These are phyloP conservation scores for Trichoderma polysporum DNA, from an alignment of 2,329 filamentous ascomycete genomes.

Conservation along the genomic window DNA sequence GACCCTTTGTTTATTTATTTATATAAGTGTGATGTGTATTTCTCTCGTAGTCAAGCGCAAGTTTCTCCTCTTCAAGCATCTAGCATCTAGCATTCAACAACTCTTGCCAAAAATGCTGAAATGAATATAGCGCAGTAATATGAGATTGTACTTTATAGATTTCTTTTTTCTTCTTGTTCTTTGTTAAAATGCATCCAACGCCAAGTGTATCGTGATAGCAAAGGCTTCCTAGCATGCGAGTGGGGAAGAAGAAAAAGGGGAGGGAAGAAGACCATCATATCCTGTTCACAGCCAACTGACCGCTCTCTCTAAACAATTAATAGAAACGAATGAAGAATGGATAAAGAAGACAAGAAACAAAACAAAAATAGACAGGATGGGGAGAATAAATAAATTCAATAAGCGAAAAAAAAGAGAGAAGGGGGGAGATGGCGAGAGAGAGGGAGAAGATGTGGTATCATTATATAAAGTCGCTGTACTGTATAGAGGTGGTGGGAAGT, in stretches of 20 bases:
- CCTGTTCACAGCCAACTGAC: slow-evolving; percentile 13
- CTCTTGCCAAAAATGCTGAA: neutral
- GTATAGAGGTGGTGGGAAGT: neutral
- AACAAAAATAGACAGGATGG: neutral
- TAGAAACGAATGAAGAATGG: slow-evolving; percentile 10
- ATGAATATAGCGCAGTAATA: neutral
- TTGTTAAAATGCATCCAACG: slow-evolving; percentile 17
- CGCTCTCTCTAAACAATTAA: slow-evolving; percentile 18
- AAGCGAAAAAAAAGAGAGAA: neutral
- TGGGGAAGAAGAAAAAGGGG: neutral
- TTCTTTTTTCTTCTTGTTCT: neutral
- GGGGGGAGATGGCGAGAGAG: neutral
- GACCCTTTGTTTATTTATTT: neutral
- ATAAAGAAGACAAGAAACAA: neutral
- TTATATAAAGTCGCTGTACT: slow-evolving; percentile 11
- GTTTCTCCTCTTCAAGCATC: neutral
- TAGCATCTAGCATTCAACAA: neutral
- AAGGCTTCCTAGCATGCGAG: slow-evolving; percentile 8
- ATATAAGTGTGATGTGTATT: neutral
- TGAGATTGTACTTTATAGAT: neutral
- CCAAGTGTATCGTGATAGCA: slow-evolving; percentile 17
- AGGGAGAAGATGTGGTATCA: slow-evolving; percentile 18
- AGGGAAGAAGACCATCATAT: slow-evolving; percentile 14
- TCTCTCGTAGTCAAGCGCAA: neutral
- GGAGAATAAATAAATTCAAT: neutral